Evolutionary conservation across 257 asterid species (phyloP).

Genomic region (Solanum pinnatisectum): DNA sequence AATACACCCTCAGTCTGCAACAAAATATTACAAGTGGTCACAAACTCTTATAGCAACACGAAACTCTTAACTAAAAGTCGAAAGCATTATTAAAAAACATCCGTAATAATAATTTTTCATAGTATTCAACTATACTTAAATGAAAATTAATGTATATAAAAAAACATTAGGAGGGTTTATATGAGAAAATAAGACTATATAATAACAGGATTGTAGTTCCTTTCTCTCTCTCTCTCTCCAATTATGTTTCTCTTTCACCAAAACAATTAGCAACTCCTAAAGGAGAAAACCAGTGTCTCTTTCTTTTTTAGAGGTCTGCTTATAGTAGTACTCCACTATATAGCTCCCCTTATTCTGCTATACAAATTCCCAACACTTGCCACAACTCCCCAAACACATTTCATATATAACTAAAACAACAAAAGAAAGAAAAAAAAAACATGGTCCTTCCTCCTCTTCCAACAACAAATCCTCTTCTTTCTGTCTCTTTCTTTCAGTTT

Average conservation of each 20-base stretch:
- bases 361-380: neutral
- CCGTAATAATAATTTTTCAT: too few relatives aligned
- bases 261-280: slow-evolving; percentile 39
- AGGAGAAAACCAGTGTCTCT: slow-evolving; percentile 5
- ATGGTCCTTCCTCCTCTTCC: slow-evolving; percentile 36
- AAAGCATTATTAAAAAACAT: too few relatives aligned
- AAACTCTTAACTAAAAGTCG: neutral
- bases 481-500: slow-evolving; percentile 18
- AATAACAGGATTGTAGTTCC: slow-evolving; percentile 4
- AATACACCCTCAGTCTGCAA: too few relatives aligned
- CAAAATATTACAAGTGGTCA: neutral
- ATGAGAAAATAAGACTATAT: neutral
- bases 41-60: neutral
- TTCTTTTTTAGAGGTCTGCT: slow-evolving; percentile 19
- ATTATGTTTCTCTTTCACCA: slow-evolving; percentile 35
- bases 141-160: too few relatives aligned
- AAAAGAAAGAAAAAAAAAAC: slow-evolving; percentile 1
- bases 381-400: neutral
- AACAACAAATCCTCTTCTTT: slow-evolving; percentile 12
- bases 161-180: neutral
- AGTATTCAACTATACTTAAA: neutral
- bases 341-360: neutral
- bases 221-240: slow-evolving; percentile 25
- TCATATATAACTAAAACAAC: neutral
- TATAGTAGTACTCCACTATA: neutral